Evolutionary conservation across 805 yeast species (phyloP).

Genomic region (Cyberlindnera saturnus): DNA sequence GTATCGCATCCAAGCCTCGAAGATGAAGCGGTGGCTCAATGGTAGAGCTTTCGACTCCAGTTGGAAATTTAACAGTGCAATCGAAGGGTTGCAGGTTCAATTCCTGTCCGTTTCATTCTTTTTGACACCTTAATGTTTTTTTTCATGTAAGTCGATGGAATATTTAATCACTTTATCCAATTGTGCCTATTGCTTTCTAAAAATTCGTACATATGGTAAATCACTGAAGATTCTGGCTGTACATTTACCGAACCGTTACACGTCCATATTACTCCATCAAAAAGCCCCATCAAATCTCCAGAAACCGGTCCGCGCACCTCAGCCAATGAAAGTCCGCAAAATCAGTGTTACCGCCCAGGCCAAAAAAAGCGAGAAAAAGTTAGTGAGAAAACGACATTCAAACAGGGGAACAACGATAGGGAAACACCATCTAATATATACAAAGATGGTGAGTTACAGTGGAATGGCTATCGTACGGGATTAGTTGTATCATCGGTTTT

Average conservation of each 20-base stretch:
- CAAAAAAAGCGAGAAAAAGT: slow-evolving; percentile 4
- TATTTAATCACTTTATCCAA: background rate
- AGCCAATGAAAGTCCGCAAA: slow-evolving; percentile 2
- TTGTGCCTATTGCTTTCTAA: background rate
- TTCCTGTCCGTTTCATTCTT: slow-evolving; percentile 73
- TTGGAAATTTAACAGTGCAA: slow-evolving; percentile 34
- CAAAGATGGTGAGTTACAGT: background rate
- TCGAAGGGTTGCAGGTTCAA: slow-evolving; percentile 86
- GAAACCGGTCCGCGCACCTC: background rate
- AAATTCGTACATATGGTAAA: too few relatives aligned
- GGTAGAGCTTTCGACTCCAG: slow-evolving; percentile 79
- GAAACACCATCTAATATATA: background rate
- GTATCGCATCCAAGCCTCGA: slow-evolving; percentile 1
- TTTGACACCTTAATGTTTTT: slow-evolving; percentile 23
- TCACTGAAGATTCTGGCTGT: too few relatives aligned
- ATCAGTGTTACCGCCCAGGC: background rate
- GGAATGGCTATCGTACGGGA: too few relatives aligned
- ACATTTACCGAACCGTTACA: too few relatives aligned
- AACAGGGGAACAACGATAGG: background rate
- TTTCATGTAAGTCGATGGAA: slow-evolving; percentile 1
- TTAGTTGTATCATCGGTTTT: too few relatives aligned
- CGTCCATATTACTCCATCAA: too few relatives aligned
- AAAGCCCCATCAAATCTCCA: too few relatives aligned
- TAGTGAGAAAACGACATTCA: too few relatives aligned
- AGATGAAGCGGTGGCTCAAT: slow-evolving; percentile 69